Base-by-base conservation (phyloP, 2,329 filamentous ascomycete genomes). In the Hypoxylon sp. region DNA sequence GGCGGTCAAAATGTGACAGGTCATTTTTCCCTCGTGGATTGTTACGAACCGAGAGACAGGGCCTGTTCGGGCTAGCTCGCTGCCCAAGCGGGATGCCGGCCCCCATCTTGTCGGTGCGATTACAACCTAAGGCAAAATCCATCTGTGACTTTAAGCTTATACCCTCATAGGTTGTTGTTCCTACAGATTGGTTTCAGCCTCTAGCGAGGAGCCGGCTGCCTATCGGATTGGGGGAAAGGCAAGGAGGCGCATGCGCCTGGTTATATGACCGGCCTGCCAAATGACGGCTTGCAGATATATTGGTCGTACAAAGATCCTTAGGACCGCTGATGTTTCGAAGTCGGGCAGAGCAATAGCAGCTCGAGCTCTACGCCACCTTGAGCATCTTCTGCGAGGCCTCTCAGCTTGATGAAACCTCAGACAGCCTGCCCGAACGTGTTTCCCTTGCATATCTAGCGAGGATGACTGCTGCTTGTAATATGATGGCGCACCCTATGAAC, bases 141-240 rank as follows among this genome's bases (percentile, higher is more conserved):
- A 57, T 65, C 60, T 50, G 51, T 58, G 62, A 50, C 58, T 64
- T 65, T 67, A 69, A 63, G 64, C 64, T 69, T 68, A 65, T 67
- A 60, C 61, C 53, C 45, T 61, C 52, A 58, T 50, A 53, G 56
- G 56, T 55, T 64, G 60, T 57, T 48, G 68, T 58, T 61, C 65
- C 60, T 68, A 64, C 59, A 58, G 61, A 64, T 68, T 45, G 33
- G 62, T 62, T 68, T 68, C 68, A 70, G 68, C 68, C 68, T 61
- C 68, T 64, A 45, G 33, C 33, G 22, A 48, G 49, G 9, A 48
- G 28, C 38, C 33, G 60, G 56, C 40, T 61, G 58, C 38, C 59
- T 60, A 62, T 40, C 56, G 49, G 52, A 62, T 42, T 50, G 55
- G 57, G 59, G 59, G 57, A n/a, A n/a, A 53, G 45, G 42, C 48